Evolutionary conservation across 192 early-diverging fungal species (phyloP).

Genomic region (Entomortierella parvispora): DNA sequence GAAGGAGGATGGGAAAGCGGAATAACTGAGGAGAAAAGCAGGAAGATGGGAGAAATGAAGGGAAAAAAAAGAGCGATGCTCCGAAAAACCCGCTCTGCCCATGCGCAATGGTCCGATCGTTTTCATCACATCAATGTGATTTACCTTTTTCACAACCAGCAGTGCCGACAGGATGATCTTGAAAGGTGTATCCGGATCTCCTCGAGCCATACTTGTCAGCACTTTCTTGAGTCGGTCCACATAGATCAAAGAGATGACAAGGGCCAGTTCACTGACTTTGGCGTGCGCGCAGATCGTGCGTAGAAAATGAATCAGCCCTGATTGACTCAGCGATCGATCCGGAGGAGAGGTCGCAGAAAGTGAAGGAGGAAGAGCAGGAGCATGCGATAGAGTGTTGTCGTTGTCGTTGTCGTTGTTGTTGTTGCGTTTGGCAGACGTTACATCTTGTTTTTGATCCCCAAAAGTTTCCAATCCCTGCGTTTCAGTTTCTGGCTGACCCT

Average conservation of each 20-base stretch:
- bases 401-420: background rate
- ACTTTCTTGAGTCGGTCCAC: constrained; percentile 72
- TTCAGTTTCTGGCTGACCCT: background rate
- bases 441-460: constrained; percentile 1
- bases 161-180: constrained; percentile 76
- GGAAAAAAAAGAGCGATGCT: no score
- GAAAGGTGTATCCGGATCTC: constrained; percentile 77
- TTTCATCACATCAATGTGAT: no score
- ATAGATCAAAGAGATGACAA: constrained; percentile 76
- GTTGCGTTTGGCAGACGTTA: background rate
- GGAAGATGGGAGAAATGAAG: no score
- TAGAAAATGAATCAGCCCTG: constrained; percentile 38
- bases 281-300: constrained; percentile 38
- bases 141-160: constrained; percentile 74
- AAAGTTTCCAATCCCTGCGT: background rate
- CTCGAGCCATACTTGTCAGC: constrained; percentile 70
- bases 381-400: no score
- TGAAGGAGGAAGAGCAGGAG: no score
- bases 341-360: background rate
- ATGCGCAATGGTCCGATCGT: no score
- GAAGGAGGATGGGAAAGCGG: no score
- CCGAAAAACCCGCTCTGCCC: no score
- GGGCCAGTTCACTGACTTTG: constrained; percentile 42
- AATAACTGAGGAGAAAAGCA: no score
- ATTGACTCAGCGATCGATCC: constrained; percentile 1